Evolutionary conservation across 768 basidiomycete genomes (phyloP), one percentile per base, ranked within the genome.

Genomic region (Termitomyces sp.): DNA sequence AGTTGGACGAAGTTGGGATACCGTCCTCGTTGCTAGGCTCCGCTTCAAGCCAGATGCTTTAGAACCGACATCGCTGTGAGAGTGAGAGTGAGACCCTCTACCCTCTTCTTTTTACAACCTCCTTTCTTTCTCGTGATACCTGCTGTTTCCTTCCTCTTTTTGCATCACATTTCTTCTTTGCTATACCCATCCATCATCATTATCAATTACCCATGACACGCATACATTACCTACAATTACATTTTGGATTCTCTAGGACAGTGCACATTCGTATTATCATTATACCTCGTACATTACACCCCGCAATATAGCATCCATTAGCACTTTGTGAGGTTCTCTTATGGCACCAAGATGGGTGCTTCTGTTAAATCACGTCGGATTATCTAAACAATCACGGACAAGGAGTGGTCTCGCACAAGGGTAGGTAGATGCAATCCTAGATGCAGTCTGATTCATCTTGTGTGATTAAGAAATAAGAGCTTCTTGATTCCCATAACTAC

Each of bases 41-140:
- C 73, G 85, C 30, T 90, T 89, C 71, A 84, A 81, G 57, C 77
- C 81, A 1, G 87, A 88, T 58, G 70, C 70, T 28, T 56, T 70
- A 4, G 81, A 81, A 43, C 84, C 87, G 1, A 88, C 83, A 14
- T 74, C 75, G 26, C 58, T 63, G 52, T 65, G 53, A 49, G 41
- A 32, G 34, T 32, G 21, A 14, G 15, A 19, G 2, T 28, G 28
- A 28, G 28, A 28, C 9, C 8, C 30, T 9, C 1, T 11, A 1
- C 19, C 3, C 11, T 11, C 3, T 32, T 32, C 30, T 32, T 32
- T 32, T 32, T 32, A 9, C 30, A 32, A 10, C 9, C 30, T 32
- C 30, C 9, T 32, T 32, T 32, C 30, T 32, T 32, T 32, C 9
- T 32, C 9, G 30, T 32, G 30, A 32, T 32, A 32, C 30, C 30